phyloP scores from a whole-genome alignment of 2,329 filamentous ascomycete genomes.

The Aspergillus quadricinctus region DNA sequence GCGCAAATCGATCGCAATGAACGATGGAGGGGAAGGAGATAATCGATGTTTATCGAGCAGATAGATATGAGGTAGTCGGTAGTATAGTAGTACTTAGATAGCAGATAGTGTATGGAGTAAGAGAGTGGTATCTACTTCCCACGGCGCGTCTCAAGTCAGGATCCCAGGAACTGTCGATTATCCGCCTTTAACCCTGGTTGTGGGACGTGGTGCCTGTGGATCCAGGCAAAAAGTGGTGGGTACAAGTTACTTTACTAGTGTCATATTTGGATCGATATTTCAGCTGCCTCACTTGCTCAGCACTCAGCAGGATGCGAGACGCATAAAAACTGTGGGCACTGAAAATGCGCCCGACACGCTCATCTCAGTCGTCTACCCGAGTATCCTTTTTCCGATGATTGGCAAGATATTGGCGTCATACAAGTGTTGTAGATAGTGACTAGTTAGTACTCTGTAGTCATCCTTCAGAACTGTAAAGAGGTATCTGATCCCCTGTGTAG shows the following conservation, averaged over 20 bases:
- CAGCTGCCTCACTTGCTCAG: neutral
- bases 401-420: neutral
- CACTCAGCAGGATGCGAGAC: neutral
- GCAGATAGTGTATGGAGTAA: neutral
- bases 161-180: neutral
- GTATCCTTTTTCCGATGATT: neutral
- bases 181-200: neutral
- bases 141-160: neutral
- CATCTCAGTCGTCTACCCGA: neutral
- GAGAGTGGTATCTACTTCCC: neutral
- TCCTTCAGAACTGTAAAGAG: neutral
- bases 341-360: conserved; percentile 7
- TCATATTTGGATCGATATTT: neutral
- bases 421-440: neutral
- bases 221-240: neutral
- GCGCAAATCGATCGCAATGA: neutral
- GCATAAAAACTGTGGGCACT: conserved; percentile 3
- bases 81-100: neutral
- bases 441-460: neutral
- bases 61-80: neutral
- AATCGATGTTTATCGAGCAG: neutral
- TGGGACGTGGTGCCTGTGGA: neutral
- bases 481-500: neutral
- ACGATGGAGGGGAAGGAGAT: neutral
- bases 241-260: neutral